Conservation (phyloP, 2,329 filamentous ascomycete species). For the Alternaria angustiovoidea region DNA sequence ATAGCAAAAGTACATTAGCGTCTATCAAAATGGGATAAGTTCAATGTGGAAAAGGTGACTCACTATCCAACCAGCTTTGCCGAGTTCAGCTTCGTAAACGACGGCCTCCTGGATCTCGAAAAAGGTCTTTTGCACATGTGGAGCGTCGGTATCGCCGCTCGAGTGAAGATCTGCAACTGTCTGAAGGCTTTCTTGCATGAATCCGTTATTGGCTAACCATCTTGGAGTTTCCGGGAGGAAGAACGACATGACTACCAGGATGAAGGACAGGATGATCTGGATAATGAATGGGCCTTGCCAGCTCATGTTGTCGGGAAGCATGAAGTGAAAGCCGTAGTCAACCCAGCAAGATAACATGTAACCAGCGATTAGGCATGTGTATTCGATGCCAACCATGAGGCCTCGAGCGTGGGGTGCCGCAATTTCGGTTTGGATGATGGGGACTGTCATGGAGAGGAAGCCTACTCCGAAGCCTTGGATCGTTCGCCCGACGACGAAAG, state of each 20-base stretch:
- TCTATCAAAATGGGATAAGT: too few species aligned
- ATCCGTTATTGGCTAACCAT: conserved; percentile 54
- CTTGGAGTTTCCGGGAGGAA: conserved; percentile 37
- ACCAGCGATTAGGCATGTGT: conserved; percentile 49
- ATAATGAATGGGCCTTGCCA: conserved; percentile 47
- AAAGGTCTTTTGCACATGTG: conserved; percentile 15
- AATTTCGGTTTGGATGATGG: conserved; percentile 51
- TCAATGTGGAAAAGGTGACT: too few species aligned
- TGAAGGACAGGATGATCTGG: conserved; percentile 45
- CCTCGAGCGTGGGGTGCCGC: conserved; percentile 44
- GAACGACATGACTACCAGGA: conserved; percentile 48
- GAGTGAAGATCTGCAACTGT: conserved; percentile 54
- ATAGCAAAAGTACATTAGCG: too few species aligned
- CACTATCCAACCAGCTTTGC: too few species aligned
- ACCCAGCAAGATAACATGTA: conserved; percentile 54
- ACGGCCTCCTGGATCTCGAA: too few species aligned
- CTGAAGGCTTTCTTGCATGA: conserved; percentile 51
- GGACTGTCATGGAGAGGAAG: conserved; percentile 49
- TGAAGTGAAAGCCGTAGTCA: conserved; percentile 51
- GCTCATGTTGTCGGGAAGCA: conserved; percentile 44
- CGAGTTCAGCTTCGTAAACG: too few species aligned
- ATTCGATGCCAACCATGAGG: conserved; percentile 53
- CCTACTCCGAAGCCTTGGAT: conserved; percentile 49
- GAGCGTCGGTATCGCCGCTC: conserved; percentile 43
- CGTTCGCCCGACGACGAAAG: conserved; percentile 47